Evolutionary conservation across 179 eudicot species (phyloP), one percentile per base, ranked within the genome.

Genomic region (Spinacia oleracea): DNA sequence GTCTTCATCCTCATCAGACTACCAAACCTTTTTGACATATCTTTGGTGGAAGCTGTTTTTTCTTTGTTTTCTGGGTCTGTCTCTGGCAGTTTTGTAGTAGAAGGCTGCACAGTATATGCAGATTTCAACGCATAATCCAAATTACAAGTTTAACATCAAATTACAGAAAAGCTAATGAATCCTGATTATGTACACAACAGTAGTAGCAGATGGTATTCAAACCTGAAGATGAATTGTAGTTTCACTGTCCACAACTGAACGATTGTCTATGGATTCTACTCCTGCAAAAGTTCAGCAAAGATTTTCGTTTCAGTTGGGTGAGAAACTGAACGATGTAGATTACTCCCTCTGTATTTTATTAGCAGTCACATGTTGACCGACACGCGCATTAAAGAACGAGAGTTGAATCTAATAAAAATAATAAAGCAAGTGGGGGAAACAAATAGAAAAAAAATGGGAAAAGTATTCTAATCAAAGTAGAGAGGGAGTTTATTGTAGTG

Each of bases 21-120:
- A 8, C 48, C 73, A 73, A 64, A 82, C 43, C 72, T 80, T 71
- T 38, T 83, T 79, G 85, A 55, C 56, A n/a, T 38, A 23, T 55
- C 74, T 29, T 45, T 29, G 34, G 69, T 46, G 18, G 59, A 53
- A 79, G 76, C 71, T 45, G 75, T 51, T 42, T 48, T 18, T 43
- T 48, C 83, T 64, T 69, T 72, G 10, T 66, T 48, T 76, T 60
- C 73, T n/a, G 72, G 59, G 58, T 73, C 56, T 43, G 78, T 75
- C 75, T 60, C 79, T 9, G 79, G 53, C 35, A 48, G 35, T 66
- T 63, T 84, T 72, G 77, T 78, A 73, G 77, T 78, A 73, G 67
- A 67, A 62, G 65, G 82, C 94, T 90, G 83, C 83, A 84, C 21
- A 15, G 78, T 50, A 72, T 35, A 38, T 20, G 38, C 35, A 6